These are phyloP conservation scores for Calvatia gigantea DNA, from an alignment of 768 basidiomycete species.

Conservation along the genomic window DNA sequence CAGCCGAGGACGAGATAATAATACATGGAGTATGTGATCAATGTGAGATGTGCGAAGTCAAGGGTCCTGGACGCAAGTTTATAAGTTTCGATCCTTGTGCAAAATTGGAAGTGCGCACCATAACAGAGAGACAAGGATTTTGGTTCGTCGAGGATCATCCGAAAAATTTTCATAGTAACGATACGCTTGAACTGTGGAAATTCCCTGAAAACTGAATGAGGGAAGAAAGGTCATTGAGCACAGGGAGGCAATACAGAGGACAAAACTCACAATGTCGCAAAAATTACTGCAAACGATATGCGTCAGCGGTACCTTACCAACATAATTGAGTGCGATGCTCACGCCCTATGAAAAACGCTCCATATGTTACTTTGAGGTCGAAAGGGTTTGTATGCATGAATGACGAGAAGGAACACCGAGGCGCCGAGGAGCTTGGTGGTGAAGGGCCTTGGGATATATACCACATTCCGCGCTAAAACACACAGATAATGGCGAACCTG, in stretches of 20 bases:
- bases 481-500: neutral
- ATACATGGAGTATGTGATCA: conserved; percentile 17
- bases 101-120: neutral
- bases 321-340: neutral
- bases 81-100: neutral
- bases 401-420: neutral
- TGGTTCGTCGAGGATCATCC: conserved; percentile 13
- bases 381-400: neutral
- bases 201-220: conserved; percentile 17
- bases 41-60: conserved; percentile 15
- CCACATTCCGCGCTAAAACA: neutral
- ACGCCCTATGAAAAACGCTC: conserved; percentile 21
- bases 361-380: conserved; percentile 16
- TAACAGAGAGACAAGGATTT: conserved; percentile 12
- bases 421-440: too few relatives aligned
- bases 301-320: neutral
- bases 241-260: neutral
- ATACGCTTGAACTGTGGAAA: conserved; percentile 19
- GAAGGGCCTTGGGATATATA: neutral
- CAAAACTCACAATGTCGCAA: conserved; percentile 5
- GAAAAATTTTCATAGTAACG: conserved; percentile 18
- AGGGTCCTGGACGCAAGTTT: conserved; percentile 11
- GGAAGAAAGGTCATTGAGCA: neutral
- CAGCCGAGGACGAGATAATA: conserved; percentile 19
- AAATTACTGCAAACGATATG: neutral